Evolutionary conservation across 2,329 filamentous ascomycete genomes (phyloP), one percentile per base, ranked within the genome.

Genomic region (Didymella pinodella): DNA sequence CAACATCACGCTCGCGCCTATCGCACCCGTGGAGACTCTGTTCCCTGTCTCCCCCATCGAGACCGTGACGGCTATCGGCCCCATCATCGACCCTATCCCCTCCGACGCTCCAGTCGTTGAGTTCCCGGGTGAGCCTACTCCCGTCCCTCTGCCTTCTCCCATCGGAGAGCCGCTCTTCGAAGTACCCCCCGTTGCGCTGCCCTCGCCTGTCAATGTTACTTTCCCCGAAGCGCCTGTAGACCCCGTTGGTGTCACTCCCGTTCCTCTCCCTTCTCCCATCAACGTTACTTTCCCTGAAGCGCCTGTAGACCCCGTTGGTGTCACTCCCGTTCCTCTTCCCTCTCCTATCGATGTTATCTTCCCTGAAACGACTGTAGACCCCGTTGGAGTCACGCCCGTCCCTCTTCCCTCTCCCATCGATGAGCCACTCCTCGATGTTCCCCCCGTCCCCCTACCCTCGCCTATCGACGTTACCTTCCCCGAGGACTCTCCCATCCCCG

Each of bases 121-220:
- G 22, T 58, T 63, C 52, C 54, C 58, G 49, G 61, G 61, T 61
- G 41, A 61, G 61, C 57, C 31, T 8, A 48, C 41, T 25, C 46
- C 46, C 29, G 31, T 49, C 16, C 31, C 46, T 16, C 34, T 47
- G 28, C 46, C 46, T 7, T 48, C 46, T 14, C 46, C 46, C 5
- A 36, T 48, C 38, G 29, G 14, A 1, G 40, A 18, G 28, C 38
- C 43, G 3, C 3, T 32, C 38, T 14, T 29, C 20, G 11, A 40
- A 2, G 20, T 41, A 8, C 31, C n/a, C 31, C 6, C 18, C 25
- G 29, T 34, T 31, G 20, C 20, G 22, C 25, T 40, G 10, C 50
- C 43, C n/a, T 18, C 32, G 18, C 38, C 38, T 12, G 22, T 41
- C 20, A 10, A 41, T 11, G 38, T 22, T 4, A 22, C 38, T 22